Evolutionary conservation across 75 land plant species (phyloP).

Genomic region (Chamaecyparis obtusa): DNA sequence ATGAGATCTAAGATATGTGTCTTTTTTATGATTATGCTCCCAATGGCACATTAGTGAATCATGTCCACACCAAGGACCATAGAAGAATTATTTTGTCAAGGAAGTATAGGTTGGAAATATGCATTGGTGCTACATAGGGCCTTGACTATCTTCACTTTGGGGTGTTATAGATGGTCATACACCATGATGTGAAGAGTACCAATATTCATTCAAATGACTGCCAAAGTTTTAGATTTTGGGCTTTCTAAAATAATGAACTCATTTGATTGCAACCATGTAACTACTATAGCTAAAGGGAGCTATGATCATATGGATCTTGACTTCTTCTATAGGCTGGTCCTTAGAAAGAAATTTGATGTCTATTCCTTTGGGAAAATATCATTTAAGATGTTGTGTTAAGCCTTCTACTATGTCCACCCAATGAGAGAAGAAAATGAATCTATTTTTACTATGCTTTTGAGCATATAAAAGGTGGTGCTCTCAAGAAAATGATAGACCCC

Average conservation of each 20-base stretch:
- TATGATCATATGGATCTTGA: constrained; percentile 32
- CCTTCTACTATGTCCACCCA: constrained; percentile 17
- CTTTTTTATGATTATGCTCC: constrained; percentile 22
- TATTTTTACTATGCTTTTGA: constrained; percentile 29
- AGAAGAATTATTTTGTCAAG: background rate
- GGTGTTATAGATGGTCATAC: constrained; percentile 20
- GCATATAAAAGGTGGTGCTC: constrained; percentile 14
- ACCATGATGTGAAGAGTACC: constrained; percentile 31
- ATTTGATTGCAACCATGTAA: constrained; percentile 21
- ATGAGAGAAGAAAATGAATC: constrained; percentile 20
- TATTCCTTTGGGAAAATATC: constrained; percentile 32
- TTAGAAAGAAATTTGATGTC: constrained; percentile 25
- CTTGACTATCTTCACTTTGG: constrained; percentile 34
- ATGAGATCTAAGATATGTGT: constrained; percentile 14
- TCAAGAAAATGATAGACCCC: constrained; percentile 23
- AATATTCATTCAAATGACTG: constrained; percentile 31
- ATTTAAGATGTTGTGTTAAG: constrained; percentile 25
- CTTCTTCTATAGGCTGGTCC: constrained; percentile 24
- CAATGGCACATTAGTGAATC: too few relatives aligned
- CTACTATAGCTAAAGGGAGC: constrained; percentile 28
- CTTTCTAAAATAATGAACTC: constrained; percentile 24
- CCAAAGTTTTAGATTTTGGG: constrained; percentile 37
- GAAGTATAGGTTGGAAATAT: constrained; percentile 34
- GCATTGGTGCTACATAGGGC: constrained; percentile 32
- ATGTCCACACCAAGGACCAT: background rate